These are phyloP conservation scores for Phytopythium vexans DNA, from an alignment of 352 stramenopile species.

Conservation along the genomic window DNA sequence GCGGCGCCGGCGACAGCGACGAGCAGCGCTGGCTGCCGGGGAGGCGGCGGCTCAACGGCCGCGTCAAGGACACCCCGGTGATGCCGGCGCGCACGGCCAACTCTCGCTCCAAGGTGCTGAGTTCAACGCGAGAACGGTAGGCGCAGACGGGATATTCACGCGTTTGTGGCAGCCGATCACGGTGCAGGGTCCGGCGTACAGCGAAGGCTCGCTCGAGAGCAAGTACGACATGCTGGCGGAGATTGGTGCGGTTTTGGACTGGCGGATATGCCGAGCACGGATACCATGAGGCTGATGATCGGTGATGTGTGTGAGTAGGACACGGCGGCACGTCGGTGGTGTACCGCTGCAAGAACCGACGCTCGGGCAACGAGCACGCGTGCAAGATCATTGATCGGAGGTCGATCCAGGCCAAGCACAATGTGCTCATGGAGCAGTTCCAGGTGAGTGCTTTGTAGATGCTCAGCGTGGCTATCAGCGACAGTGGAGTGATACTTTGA, in stretches of 20 bases:
- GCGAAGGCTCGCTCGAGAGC: slow-evolving; percentile 61
- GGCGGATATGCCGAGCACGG: neutral
- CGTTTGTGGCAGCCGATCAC: slow-evolving; percentile 51
- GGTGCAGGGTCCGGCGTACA: slow-evolving; percentile 68
- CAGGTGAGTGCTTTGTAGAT: slow-evolving; percentile 40
- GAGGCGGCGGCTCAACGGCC: slow-evolving; percentile 43
- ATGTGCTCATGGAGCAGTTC: slow-evolving; percentile 86
- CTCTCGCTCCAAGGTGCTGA: slow-evolving; percentile 35
- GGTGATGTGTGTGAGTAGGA: slow-evolving; percentile 25
- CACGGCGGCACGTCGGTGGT: slow-evolving; percentile 83
- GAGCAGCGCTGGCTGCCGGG: slow-evolving; percentile 30
- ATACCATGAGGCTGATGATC: neutral
- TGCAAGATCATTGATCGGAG: slow-evolving; percentile 90
- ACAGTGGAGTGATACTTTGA: too few species aligned
- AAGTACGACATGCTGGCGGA: slow-evolving; percentile 84
- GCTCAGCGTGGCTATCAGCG: too few species aligned
- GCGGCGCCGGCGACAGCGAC: slow-evolving; percentile 29
- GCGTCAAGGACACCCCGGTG: slow-evolving; percentile 30
- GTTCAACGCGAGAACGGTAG: too few species aligned
- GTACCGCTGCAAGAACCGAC: slow-evolving; percentile 74
- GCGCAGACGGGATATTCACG: too few species aligned
- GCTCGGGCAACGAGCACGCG: slow-evolving; percentile 46
- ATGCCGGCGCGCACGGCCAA: slow-evolving; percentile 13
- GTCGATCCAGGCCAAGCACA: slow-evolving; percentile 63
- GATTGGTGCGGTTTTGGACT: slow-evolving; percentile 57